phyloP scores from a whole-genome alignment of 2,329 filamentous ascomycete species.

The Ophiostoma perfectum region DNA sequence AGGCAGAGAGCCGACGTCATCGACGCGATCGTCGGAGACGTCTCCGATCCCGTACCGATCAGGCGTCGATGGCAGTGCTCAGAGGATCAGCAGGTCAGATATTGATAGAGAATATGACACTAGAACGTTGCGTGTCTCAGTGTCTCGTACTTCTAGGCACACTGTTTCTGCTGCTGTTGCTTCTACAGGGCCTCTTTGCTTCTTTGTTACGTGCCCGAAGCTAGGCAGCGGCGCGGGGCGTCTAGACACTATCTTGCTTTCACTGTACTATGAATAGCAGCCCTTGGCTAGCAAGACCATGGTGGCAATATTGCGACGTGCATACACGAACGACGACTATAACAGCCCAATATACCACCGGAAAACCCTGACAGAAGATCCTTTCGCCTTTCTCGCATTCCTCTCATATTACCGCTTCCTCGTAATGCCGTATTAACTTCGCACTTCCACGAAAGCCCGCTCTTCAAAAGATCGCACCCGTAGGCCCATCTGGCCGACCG shows the following conservation, averaged over 20 bases:
- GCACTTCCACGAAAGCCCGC: too few relatives aligned
- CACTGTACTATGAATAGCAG: not conserved
- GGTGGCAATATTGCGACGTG: not conserved
- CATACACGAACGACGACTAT: not conserved
- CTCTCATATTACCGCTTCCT: too few relatives aligned
- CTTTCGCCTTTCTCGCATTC: too few relatives aligned
- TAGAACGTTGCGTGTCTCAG: not conserved
- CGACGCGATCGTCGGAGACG: not conserved
- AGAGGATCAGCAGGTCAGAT: not conserved
- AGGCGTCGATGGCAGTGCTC: not conserved
- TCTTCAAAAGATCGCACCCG: too few relatives aligned
- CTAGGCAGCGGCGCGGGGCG: conserved; percentile 11
- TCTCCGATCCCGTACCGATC: not conserved
- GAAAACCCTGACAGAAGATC: not conserved
- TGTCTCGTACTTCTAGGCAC: not conserved
- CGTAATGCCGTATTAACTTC: too few relatives aligned
- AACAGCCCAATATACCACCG: not conserved
- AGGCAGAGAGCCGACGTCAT: not conserved
- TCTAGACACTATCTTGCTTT: not conserved
- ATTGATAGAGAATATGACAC: not conserved
- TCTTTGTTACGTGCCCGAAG: not conserved
- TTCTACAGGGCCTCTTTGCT: not conserved
- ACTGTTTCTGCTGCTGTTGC: too few relatives aligned
- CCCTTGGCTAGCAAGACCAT: not conserved
- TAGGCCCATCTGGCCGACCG: too few relatives aligned